phyloP scores from a whole-genome alignment of 139 green algal species.

The Diplosphaera chodatii region DNA sequence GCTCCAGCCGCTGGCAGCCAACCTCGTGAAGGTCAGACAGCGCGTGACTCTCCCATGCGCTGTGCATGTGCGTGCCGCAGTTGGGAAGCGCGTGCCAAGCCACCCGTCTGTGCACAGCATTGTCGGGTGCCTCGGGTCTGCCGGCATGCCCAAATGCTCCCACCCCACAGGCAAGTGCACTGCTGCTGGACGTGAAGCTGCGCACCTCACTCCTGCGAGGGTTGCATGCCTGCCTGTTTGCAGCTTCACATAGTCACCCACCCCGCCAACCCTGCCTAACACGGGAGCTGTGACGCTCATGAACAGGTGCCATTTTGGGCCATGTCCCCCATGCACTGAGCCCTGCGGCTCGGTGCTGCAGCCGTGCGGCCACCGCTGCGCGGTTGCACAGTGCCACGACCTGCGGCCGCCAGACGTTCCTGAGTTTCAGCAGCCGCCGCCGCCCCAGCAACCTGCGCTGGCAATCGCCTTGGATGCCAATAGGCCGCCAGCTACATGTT shows the following conservation, averaged over 20 bases:
- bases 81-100: constrained; percentile 39
- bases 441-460: constrained; percentile 16
- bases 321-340: constrained; percentile 65
- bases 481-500: not conserved
- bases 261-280: no score
- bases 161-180: constrained; percentile 30
- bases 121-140: constrained; percentile 58
- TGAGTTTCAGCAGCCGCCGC: constrained; percentile 32
- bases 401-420: constrained; percentile 35
- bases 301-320: constrained; percentile 68
- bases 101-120: constrained; percentile 47
- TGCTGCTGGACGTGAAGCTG: not conserved
- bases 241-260: no score
- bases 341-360: constrained; percentile 45
- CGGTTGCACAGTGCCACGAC: constrained; percentile 52
- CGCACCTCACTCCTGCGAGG: no score
- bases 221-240: no score
- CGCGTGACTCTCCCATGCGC: no score
- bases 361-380: constrained; percentile 55
- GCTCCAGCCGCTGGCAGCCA: no score
- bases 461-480: not conserved
- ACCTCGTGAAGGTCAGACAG: no score
- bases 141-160: constrained; percentile 34
- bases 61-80: no score
- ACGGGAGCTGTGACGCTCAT: no score